Evolutionary conservation across 306 rosid genomes (phyloP), one percentile per base, ranked within the genome.

Genomic region (Amphicarpaea edgeworthii): DNA sequence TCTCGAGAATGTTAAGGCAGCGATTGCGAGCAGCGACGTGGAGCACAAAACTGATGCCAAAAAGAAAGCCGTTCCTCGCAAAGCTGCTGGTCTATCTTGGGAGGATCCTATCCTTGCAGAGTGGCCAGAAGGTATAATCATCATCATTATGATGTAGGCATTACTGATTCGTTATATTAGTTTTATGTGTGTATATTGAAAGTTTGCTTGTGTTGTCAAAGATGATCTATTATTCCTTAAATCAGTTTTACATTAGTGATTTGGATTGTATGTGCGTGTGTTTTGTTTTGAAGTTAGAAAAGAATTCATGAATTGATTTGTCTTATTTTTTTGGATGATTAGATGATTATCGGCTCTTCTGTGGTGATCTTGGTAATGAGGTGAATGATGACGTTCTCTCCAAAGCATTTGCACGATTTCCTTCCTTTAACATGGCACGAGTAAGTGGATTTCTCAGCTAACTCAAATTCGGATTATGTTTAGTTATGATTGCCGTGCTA

Each of bases 321-420:
- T 49, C 40, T 17, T 32, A 1, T 73, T 59, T 41, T 59, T 82
- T 60, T 70, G 68, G 9, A 40, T 71, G 34, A 70, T 73, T 88
- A 95, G 99, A 90, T 92, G 97, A 95, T 65, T 92, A 89, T 80
- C 90, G 93, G 51, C 86, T 92, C 67, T 95, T 95, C 77, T 95
- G 96, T 72, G 98, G 99, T 30, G 98, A 92, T 85, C 96, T 95
- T 59, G 99, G 99, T 65, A 95, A 95, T 68, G 99, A 95, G 89
- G 99, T 92, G 86, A 95, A 92, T 43, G 99, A 95, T 77, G 98
- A 95, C 71, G 97, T 92, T 76, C 97, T 95, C 80, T 81, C 99
- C 2, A 95, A 95, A 84, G 89, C 99, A 65, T 95, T 95, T 85
- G 81, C 99, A 6, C 89, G 96, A 40, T 95, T 95, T 73, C 96